These are phyloP conservation scores for Talaromyces islandicus DNA, from an alignment of 2,329 filamentous ascomycete species.

Conservation along the genomic window DNA sequence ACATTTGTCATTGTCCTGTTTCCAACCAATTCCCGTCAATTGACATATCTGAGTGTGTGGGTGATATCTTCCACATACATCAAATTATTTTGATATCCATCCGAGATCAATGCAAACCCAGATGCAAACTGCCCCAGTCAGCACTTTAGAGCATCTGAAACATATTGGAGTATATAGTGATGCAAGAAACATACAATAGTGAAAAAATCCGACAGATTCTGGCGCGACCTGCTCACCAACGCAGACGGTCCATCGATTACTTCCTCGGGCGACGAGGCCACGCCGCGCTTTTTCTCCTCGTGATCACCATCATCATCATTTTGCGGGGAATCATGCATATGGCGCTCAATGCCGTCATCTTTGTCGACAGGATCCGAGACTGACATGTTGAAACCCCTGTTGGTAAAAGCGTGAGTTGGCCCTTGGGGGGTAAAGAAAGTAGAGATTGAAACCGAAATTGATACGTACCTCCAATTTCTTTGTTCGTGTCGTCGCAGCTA, in stretches of 20 bases:
- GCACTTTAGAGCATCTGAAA: background rate
- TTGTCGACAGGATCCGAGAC: background rate
- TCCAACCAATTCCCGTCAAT: too few species aligned
- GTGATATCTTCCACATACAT: conserved; percentile 13
- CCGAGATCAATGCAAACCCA: conserved; percentile 24
- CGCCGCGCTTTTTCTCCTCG: background rate
- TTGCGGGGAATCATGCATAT: background rate
- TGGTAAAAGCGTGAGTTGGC: background rate
- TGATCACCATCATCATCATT: background rate
- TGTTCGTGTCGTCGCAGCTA: too few species aligned
- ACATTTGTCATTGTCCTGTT: conserved; percentile 26
- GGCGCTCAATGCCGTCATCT: background rate
- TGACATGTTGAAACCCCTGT: background rate
- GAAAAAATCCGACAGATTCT: conserved; percentile 22
- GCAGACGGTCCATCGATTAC: conserved; percentile 7
- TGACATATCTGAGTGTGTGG: too few species aligned
- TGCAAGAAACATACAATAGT: conserved; percentile 17
- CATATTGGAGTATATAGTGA: too few species aligned
- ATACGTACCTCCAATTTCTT: background rate
- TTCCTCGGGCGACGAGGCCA: background rate
- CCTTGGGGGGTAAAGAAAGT: background rate
- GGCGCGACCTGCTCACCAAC: conserved; percentile 15
- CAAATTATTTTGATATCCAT: conserved; percentile 26
- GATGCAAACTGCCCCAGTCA: conserved; percentile 17
- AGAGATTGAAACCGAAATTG: background rate